phyloP scores from a whole-genome alignment of 2,329 filamentous ascomycete genomes.

The Verticillium nubilum region DNA sequence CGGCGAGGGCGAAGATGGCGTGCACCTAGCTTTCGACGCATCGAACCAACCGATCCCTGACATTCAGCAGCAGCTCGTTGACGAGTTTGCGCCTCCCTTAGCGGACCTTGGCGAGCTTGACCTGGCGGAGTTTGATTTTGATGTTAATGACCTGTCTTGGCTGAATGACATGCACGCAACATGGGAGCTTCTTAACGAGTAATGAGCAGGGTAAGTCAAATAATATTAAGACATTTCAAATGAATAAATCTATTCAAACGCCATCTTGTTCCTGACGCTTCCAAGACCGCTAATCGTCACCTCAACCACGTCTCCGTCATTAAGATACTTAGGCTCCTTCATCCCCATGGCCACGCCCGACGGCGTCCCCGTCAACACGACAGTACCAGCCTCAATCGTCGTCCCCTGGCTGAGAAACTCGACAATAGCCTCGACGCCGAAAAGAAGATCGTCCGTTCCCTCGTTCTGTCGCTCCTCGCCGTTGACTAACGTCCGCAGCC shows the following conservation, averaged over 20 bases:
- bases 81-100: constrained; percentile 16
- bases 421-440: constrained; percentile 39
- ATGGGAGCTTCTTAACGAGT: constrained; percentile 22
- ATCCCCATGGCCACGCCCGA: constrained; percentile 42
- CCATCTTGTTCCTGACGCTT: constrained; percentile 31
- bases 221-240: constrained; percentile 2
- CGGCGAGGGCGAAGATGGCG: background rate
- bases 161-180: constrained; percentile 25
- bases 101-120: constrained; percentile 16
- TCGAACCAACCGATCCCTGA: background rate
- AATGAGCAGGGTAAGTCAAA: background rate
- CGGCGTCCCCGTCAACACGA: constrained; percentile 43
- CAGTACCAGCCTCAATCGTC: constrained; percentile 45
- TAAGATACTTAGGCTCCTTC: constrained; percentile 34
- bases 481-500: constrained; percentile 38
- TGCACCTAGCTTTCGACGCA: background rate
- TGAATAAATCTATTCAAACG: constrained; percentile 19
- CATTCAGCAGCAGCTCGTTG: constrained; percentile 10
- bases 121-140: constrained; percentile 21
- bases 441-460: constrained; percentile 43
- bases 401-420: constrained; percentile 40
- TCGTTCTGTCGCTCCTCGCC: constrained; percentile 43
- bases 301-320: constrained; percentile 36
- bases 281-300: constrained; percentile 31
- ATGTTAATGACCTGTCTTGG: constrained; percentile 26